Evolutionary conservation across 768 basidiomycete species (phyloP), one percentile per base, ranked within the genome.

Genomic region (Boletus coccyginus): DNA sequence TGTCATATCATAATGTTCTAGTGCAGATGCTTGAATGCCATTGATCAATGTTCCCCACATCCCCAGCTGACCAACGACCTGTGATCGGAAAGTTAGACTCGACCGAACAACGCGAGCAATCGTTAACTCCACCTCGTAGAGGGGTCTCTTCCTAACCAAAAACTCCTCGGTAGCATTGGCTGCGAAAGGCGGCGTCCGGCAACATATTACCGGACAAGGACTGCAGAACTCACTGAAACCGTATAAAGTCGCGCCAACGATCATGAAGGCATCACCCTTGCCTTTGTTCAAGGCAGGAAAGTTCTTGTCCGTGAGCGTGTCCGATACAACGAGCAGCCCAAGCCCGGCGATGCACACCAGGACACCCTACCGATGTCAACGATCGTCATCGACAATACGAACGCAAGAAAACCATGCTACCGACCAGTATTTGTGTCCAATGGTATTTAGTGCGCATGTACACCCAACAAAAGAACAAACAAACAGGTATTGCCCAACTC

Each of bases 151-250:
- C 56, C 92, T 81, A 32, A 94, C 92, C 56, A 94, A 83, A 70
- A 89, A 90, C 66, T 94, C 92, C 68, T 94, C 92, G 0, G 90
- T 91, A 31, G 92, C 90, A 61, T 94, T 94, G 24, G 89, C 91
- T 92, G 59, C 32, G 24, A 27, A 51, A 50, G 35, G 47, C 40
- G 3, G 60, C 53, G n/a, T 56, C 10, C 35, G 52, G 36, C 13
- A 9, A 39, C 11, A 17, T 38, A 29, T 10, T 5, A 13, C 50
- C n/a, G 14, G 6, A 53, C 40, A 31, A 36, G 41, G 29, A 43
- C 39, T 19, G 41, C 19, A 40, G 24, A 14, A 81, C 86, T 57
- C 65, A 92, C 90, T 90, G 70, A 93, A 85, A 44, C 92, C 92
- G 60, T 94, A 94, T 21, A 94, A 77, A 0, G 90, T 88, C 5